Evolutionary conservation across 2,329 filamentous ascomycete genomes (phyloP).

Genomic region (Curvularia verruculosa): DNA sequence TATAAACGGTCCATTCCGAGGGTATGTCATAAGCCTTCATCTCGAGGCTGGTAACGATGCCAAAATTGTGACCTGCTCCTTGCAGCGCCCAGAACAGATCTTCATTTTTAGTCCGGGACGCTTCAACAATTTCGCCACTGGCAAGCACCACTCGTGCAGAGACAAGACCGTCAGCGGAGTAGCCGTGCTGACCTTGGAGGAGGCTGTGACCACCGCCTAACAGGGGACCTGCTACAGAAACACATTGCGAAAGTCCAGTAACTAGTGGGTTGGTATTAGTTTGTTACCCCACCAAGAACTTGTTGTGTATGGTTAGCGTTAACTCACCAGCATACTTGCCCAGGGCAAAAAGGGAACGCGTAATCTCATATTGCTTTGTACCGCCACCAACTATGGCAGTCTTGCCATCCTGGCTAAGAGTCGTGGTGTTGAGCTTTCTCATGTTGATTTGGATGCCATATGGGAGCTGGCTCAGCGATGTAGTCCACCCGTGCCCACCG

Average conservation of each 20-base stretch:
- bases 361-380: conserved; percentile 33
- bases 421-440: conserved; percentile 34
- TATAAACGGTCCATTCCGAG: conserved; percentile 22
- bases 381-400: conserved; percentile 41
- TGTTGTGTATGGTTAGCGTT: background rate
- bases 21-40: conserved; percentile 31
- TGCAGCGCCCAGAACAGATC: conserved; percentile 51
- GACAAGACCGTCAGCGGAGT: conserved; percentile 42
- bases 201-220: conserved; percentile 64
- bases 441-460: conserved; percentile 44
- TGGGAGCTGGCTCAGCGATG: conserved; percentile 28
- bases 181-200: conserved; percentile 54
- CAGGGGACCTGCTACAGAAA: conserved; percentile 62
- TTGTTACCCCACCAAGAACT: background rate
- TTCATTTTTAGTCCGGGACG: conserved; percentile 33
- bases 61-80: conserved; percentile 50
- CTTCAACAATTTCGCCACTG: conserved; percentile 38
- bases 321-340: conserved; percentile 42
- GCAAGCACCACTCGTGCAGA: conserved; percentile 36
- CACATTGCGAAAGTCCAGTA: conserved; percentile 28
- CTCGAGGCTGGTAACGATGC: conserved; percentile 45
- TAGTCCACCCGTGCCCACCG: conserved; percentile 44
- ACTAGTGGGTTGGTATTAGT: conserved; percentile 15
- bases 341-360: conserved; percentile 30
- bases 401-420: conserved; percentile 24